Evolutionary conservation across 2,329 filamentous ascomycete genomes (phyloP).

Genomic region (Lasiodiplodia citricola): DNA sequence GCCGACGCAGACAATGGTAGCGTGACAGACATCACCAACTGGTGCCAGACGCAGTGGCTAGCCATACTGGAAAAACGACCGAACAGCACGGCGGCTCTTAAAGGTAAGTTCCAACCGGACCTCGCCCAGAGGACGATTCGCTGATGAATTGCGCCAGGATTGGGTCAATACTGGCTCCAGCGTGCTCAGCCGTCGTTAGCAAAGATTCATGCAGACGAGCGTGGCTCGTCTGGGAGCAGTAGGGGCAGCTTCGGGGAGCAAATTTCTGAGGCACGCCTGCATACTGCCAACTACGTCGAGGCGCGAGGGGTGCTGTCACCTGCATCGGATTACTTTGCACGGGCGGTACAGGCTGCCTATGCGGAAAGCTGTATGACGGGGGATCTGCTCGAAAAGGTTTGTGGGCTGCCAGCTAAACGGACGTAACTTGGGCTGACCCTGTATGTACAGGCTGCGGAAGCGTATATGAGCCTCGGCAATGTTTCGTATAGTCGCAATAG

Average conservation of each 20-base stretch:
- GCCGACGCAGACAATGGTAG: slow-evolving; percentile 54
- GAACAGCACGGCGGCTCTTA: slow-evolving; percentile 50
- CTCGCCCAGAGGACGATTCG: slow-evolving; percentile 44
- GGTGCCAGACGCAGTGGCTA: slow-evolving; percentile 57
- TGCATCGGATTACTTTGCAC: slow-evolving; percentile 57
- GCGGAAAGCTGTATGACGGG: slow-evolving; percentile 46
- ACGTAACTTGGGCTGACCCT: slow-evolving; percentile 19
- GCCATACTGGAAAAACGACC: slow-evolving; percentile 52
- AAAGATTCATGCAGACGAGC: slow-evolving; percentile 54
- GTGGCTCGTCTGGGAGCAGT: slow-evolving; percentile 43
- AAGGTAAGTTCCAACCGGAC: slow-evolving; percentile 37
- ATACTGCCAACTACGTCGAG: slow-evolving; percentile 56
- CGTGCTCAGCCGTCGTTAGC: slow-evolving; percentile 57
- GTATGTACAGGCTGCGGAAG: slow-evolving; percentile 53
- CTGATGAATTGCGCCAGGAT: slow-evolving; percentile 52
- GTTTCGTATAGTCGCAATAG: slow-evolving; percentile 53
- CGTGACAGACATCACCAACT: slow-evolving; percentile 54
- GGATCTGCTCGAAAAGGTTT: slow-evolving; percentile 52
- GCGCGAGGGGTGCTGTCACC: slow-evolving; percentile 58
- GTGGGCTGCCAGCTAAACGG: slow-evolving; percentile 25
- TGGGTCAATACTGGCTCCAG: slow-evolving; percentile 58
- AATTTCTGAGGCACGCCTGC: slow-evolving; percentile 37
- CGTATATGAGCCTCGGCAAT: slow-evolving; percentile 59
- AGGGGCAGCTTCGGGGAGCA: slow-evolving; percentile 35
- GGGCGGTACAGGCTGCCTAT: slow-evolving; percentile 53